phyloP scores from a whole-genome alignment of 345 rosid species.

The Psidium friedrichsthalianum region DNA sequence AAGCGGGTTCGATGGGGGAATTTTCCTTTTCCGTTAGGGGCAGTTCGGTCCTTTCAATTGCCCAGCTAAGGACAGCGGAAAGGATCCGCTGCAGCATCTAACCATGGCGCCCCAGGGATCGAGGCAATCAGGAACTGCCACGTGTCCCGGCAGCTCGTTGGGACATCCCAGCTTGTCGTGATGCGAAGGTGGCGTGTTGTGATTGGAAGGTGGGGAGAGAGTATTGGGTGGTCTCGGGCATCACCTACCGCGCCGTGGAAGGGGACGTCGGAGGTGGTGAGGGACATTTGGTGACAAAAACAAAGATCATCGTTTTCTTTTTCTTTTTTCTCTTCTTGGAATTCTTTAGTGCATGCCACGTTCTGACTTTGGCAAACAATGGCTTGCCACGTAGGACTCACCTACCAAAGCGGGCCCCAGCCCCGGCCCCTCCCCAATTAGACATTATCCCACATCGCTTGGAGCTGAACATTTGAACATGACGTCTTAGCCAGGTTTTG shows the following conservation, averaged over 20 bases:
- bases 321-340: neutral
- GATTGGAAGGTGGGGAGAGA: neutral
- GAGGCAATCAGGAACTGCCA: neutral
- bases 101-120: too few relatives aligned
- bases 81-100: neutral
- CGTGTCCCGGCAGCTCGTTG: neutral
- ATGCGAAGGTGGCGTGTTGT: neutral
- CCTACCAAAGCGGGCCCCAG: neutral
- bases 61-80: neutral
- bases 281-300: neutral
- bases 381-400: slow-evolving; percentile 7
- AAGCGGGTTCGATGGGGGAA: neutral
- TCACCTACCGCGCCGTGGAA: neutral
- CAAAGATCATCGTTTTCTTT: neutral
- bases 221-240: neutral
- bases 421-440: neutral
- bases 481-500: too few relatives aligned
- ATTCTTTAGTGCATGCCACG: neutral
- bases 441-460: too few relatives aligned
- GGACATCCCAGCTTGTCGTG: neutral
- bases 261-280: slow-evolving; percentile 5
- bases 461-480: too few relatives aligned
- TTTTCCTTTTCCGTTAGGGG: neutral
- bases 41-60: neutral
- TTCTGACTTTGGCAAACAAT: slow-evolving; percentile 1